Evolutionary conservation across 2,329 filamentous ascomycete species (phyloP), one percentile per base, ranked within the genome.

Genomic region (Lachnellula occidentalis): DNA sequence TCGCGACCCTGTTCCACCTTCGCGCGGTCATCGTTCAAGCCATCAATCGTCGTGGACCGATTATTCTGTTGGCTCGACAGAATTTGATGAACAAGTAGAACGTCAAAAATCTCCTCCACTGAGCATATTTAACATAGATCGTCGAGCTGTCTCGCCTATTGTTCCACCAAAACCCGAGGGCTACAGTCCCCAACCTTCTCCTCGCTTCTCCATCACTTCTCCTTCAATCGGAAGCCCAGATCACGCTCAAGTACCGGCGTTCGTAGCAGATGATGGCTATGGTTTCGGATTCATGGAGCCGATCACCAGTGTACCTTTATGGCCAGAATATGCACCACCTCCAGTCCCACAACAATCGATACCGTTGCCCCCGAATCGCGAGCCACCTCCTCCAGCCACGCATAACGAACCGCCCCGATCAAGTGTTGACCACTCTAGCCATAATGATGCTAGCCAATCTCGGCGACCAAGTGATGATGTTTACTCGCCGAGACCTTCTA

Each of bases 31-130:
- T 43, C 61, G 58, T 2, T 57, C 51, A 41, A 64, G 60, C 42
- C 60, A 57, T 17, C 61, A 62, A 42, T 68, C 66, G 24, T 56
- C 55, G 34, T 67, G 65, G 64, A 69, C 66, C 6, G 62, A 69
- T 51, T 60, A 64, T 45, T 64, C 67, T 19, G 50, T 68, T 19
- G 60, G 61, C 6, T 66, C 64, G 22, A 49, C 51, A 34, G 60
- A 61, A 15, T 63, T 58, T 49, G 60, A 54, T 31, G 53, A 21
- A 43, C 21, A n/a, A 24, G 15, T 9, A 14, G 12, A 43, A 43
- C 6, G 27, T 31, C 27, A 31, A 31, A 31, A 31, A 9, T 31
- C 27, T 11, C 41, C 11, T 5, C 41, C 41, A 14, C 21, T 43
- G 41, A 21, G 19, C 14, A 11, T 21, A 17, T 43, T 21, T 21